Evolutionary conservation across 805 yeast species (phyloP).

Genomic region (Barnettozyma sucrosica): DNA sequence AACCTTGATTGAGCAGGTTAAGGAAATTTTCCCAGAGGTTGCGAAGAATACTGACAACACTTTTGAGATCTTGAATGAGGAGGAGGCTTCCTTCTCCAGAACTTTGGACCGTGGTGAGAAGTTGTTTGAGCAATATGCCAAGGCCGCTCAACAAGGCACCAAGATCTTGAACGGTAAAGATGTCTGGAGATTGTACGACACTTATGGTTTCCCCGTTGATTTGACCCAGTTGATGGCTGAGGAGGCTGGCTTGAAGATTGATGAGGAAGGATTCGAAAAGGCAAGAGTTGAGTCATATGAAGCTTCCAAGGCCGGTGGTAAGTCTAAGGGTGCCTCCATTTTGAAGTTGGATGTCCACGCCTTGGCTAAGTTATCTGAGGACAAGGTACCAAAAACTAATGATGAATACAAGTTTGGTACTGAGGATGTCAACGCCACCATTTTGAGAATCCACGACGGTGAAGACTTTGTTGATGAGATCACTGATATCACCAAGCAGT

Average conservation of each 20-base stretch:
- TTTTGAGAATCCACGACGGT: constrained; percentile 70
- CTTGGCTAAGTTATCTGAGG: constrained; percentile 63
- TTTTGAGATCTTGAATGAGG: constrained; percentile 90
- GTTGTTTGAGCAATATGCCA: constrained; percentile 89
- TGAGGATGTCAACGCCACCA: constrained; percentile 61
- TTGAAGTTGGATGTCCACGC: constrained; percentile 91
- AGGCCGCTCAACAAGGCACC: constrained; percentile 66
- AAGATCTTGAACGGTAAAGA: constrained; percentile 85
- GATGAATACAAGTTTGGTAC: constrained; percentile 73
- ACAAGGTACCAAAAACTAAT: constrained; percentile 68
- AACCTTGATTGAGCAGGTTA: constrained; percentile 82
- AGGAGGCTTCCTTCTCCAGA: constrained; percentile 90
- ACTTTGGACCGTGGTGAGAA: constrained; percentile 98
- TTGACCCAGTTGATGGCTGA: constrained; percentile 98
- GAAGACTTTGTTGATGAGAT: constrained; percentile 50
- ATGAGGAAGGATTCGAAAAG: constrained; percentile 85
- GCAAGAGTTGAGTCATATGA: constrained; percentile 87
- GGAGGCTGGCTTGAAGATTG: constrained; percentile 89
- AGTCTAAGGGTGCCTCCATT: constrained; percentile 48
- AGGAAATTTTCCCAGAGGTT: constrained; percentile 89
- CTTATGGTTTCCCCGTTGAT: constrained; percentile 99
- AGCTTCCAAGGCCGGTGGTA: constrained; percentile 88
- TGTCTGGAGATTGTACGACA: constrained; percentile 97
- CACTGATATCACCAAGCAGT: constrained; percentile 43
- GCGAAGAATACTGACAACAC: constrained; percentile 63